A percentile compares a stretch with the other conserved stretches of the same genome.
Evolutionary conservation across 768 basidiomycete genomes (phyloP).

Genomic region (Solioccasus polychromus): DNA sequence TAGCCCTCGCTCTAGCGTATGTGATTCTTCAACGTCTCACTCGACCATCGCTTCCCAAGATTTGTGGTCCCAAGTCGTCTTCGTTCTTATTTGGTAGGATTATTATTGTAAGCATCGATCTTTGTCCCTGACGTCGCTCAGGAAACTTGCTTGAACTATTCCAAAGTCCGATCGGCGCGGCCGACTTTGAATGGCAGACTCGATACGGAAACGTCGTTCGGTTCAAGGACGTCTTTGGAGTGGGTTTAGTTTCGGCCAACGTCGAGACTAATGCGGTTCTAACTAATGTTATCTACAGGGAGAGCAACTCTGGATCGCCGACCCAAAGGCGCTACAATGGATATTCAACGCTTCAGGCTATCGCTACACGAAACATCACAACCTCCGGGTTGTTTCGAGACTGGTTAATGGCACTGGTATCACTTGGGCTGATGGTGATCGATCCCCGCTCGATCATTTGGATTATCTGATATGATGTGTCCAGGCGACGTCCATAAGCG

Average conservation of each 20-base stretch:
- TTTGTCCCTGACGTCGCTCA: conserved; percentile 8
- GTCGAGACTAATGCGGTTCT: not conserved
- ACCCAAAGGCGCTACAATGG: conserved; percentile 43
- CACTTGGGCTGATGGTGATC: conserved; percentile 40
- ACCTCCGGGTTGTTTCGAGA: conserved; percentile 18
- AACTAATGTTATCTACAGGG: conserved; percentile 31
- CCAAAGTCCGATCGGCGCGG: conserved; percentile 23
- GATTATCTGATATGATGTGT: not conserved
- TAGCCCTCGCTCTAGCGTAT: conserved; percentile 9
- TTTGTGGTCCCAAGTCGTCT: conserved; percentile 20
- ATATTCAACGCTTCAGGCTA: conserved; percentile 44
- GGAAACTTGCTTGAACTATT: conserved; percentile 30
- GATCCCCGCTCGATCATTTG: conserved; percentile 5
- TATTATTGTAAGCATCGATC: not conserved
- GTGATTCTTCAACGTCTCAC: not conserved
- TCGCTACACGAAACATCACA: conserved; percentile 37
- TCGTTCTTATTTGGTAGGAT: conserved; percentile 22
- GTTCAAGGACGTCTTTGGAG: conserved; percentile 28
- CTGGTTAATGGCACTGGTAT: conserved; percentile 34
- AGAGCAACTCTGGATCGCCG: conserved; percentile 44
- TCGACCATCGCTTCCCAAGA: conserved; percentile 10
- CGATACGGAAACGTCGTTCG: conserved; percentile 30
- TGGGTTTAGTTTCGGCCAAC: too few species aligned
- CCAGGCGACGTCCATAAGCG: conserved; percentile 47
- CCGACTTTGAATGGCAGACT: conserved; percentile 30